These are phyloP conservation scores for Penicillium sp. DNA, from an alignment of 2,329 filamentous ascomycete species.

Conservation along the genomic window DNA sequence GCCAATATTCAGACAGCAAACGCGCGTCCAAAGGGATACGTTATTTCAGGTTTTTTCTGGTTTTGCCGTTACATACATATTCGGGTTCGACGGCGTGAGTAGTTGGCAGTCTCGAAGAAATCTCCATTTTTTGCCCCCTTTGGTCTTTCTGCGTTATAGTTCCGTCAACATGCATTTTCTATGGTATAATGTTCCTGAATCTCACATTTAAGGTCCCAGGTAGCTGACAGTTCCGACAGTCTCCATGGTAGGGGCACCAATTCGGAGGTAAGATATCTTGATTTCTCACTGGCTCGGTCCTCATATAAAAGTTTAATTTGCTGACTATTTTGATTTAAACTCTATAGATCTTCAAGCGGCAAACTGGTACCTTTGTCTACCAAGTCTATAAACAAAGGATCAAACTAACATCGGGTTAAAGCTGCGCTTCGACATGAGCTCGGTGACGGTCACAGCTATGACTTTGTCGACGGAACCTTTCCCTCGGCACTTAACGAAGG, in stretches of 20 bases:
- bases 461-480: conserved; percentile 22
- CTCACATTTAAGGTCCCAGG: background rate
- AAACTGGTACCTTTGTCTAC: background rate
- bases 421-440: conserved; percentile 25
- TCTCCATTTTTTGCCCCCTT: background rate
- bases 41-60: background rate
- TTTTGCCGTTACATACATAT: background rate
- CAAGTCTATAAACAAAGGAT: too few species aligned
- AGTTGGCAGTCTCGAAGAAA: background rate
- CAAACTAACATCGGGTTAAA: background rate
- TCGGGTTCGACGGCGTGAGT: background rate
- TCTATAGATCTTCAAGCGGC: background rate
- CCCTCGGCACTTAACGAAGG: conserved; percentile 15
- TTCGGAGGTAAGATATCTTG: conserved; percentile 13
- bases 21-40: background rate
- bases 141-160: background rate
- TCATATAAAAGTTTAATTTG: background rate
- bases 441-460: conserved; percentile 19
- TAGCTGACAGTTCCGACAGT: conserved; percentile 2
- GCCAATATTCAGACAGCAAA: background rate
- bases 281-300: background rate
- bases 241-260: conserved; percentile 27
- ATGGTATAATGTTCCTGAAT: background rate
- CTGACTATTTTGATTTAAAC: background rate
- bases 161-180: background rate